Percentiles rank a stretch among this genome's conserved stretches.
These are phyloP conservation scores for Dactylellina sp. DNA, from an alignment of 2,329 filamentous ascomycete species.

Conservation along the genomic window DNA sequence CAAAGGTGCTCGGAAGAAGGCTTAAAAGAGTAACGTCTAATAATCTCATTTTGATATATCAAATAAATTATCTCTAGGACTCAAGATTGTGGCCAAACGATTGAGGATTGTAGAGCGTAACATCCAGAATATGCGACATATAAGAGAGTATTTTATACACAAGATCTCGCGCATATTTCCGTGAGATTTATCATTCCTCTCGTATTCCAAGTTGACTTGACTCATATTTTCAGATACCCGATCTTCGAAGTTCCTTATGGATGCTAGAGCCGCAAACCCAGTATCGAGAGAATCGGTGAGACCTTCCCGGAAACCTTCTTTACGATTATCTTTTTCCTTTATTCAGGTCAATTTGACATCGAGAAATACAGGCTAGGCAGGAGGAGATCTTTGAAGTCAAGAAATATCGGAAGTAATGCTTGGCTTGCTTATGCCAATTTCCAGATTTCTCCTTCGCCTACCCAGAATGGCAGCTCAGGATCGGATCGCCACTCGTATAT, in stretches of 20 bases:
- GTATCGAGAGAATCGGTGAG: too few species aligned
- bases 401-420: too few species aligned
- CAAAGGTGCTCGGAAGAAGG: slow-evolving; percentile 3
- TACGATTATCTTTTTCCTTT: too few species aligned
- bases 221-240: background rate
- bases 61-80: too few species aligned
- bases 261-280: background rate
- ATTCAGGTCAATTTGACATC: too few species aligned
- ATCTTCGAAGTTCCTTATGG: background rate
- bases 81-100: background rate
- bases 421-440: too few species aligned
- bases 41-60: slow-evolving; percentile 5
- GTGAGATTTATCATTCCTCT: background rate
- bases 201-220: background rate
- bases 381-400: too few species aligned
- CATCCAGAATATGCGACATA: background rate
- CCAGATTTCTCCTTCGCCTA: too few species aligned
- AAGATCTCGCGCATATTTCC: background rate
- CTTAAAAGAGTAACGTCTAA: background rate
- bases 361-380: too few species aligned
- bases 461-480: too few species aligned
- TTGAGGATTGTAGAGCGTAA: background rate
- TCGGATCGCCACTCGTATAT: too few species aligned
- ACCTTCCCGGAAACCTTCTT: too few species aligned
- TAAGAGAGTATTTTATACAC: background rate